Evolutionary conservation across 495 filamentous ascomycete genomes (phyloP), one percentile per base, ranked within the genome.

Genomic region (Platismatia glauca): DNA sequence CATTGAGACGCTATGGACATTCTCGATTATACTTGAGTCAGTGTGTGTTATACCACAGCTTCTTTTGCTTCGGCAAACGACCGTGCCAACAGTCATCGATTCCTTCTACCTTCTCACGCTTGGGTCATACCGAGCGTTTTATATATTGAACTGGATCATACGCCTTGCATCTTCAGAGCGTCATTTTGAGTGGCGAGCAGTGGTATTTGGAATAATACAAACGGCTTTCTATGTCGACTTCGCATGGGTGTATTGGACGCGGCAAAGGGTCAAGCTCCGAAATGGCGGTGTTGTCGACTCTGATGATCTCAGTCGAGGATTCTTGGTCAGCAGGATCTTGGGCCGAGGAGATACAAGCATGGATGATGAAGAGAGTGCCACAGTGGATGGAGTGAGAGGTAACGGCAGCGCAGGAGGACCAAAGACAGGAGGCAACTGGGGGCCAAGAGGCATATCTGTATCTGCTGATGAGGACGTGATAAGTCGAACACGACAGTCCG

Each of bases 191-290:
- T 80, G 82, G n/a, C 79, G 92, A 37, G 80, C 86, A 13, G 79
- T 91, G 63, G 78, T 94, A 58, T 97, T 95, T 72, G 94, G 93
- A 43, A 76, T 95, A 64, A 77, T 97, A 33, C 95, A 98, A 75
- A 97, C 93, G 0, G 84, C 85, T 3, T 82, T 97, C 58, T 97
- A 97, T 71, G 70, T 91, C 66, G 95, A 98, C 72, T 98, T 98
- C 71, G 90, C 88, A 31, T 97, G 92, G 91, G 90, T 98, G 1
- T 98, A 98, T 77, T 96, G 88, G 76, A 86, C 86, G 6, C 81
- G 94, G 41, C 95, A 97, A 76, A 83, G 90, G 39, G 92, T 98
- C 68, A 97, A 97, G 82, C 86, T 98, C 7, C 82, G 94, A 52
- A 86, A 86, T 63, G 93, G 93, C 61, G 91, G 90, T 5, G 81